Conservation (phyloP, 1,139 yeast genomes). For the Kodamaea derodonti region DNA sequence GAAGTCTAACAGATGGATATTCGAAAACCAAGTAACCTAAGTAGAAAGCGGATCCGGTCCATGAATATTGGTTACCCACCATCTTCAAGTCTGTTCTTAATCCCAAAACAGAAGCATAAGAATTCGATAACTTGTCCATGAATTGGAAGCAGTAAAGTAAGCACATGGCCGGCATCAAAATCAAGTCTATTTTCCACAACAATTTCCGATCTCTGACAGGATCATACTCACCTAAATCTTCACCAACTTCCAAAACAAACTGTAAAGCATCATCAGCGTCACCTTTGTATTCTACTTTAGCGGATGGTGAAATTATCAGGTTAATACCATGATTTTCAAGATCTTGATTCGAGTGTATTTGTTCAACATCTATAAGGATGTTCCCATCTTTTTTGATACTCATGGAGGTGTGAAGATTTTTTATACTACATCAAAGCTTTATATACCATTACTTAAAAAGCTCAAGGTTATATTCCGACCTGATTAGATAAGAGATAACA, state of each 20-base stretch:
- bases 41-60: slow-evolving; percentile 57
- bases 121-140: slow-evolving; percentile 60
- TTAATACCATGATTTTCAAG: neutral
- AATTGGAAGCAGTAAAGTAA: slow-evolving; percentile 55
- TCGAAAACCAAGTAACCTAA: slow-evolving; percentile 49
- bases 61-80: slow-evolving; percentile 50
- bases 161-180: slow-evolving; percentile 53
- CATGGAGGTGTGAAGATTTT: too few relatives aligned
- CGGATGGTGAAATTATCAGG: neutral
- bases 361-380: neutral
- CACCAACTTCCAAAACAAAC: slow-evolving; percentile 16
- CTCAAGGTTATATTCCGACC: too few relatives aligned
- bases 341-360: neutral
- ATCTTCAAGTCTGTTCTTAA: slow-evolving; percentile 44
- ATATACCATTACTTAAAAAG: too few relatives aligned
- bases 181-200: slow-evolving; percentile 52
- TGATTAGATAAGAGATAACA: too few relatives aligned
- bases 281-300: slow-evolving; percentile 27
- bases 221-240: slow-evolving; percentile 4
- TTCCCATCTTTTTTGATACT: neutral
- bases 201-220: slow-evolving; percentile 21
- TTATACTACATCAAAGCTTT: too few relatives aligned
- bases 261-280: slow-evolving; percentile 36
- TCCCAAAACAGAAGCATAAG: slow-evolving; percentile 62
- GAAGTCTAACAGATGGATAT: slow-evolving; percentile 38